Base-by-base conservation (phyloP, 2,329 filamentous ascomycete genomes). In the Trichoderma arundinaceum region DNA sequence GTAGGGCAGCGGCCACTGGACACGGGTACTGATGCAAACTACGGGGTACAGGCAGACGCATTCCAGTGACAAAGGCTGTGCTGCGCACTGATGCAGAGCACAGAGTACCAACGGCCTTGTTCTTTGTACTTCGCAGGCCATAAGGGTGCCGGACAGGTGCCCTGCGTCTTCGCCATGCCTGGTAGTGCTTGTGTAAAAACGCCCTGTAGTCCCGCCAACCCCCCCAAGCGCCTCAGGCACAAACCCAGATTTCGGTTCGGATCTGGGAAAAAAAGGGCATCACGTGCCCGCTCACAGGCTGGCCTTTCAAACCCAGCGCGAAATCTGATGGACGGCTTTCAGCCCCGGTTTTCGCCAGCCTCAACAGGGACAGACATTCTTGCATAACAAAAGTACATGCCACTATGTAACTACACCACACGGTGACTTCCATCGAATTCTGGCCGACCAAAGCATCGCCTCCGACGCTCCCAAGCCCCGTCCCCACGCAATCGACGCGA, bases 361-460 rank as follows among this genome's bases (percentile, higher is more conserved):
- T 71, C 68, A 68, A 69, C 60, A 67, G 57, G 63, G 61, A 62
- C 66, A 15, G 51, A 51, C 65, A 22, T 57, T 67, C 59, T 71
- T 76, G 71, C 73, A 74, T 75, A 69, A 63, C 57, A 69, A 71
- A 75, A 71, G 74, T 76, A 76, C 74, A 74, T 65, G 69, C 51
- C 72, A 71, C 72, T 71, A 73, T 75, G 72, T 70, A 75, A 72
- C 69, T 72, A 67, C 73, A 73, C 74, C 70, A 62, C 56, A 72
- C 65, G 72, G 75, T 75, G 75, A 78, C 76, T 76, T 78, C 70
- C 63, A 70, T 69, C 69, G 52, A 62, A 35, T 58, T 59, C 63
- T 53, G 38, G 63, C 58, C 39, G 44, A 54, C 35, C 48, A 54
- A 59, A 60, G 56, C 63, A 59, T 67, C 63, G 46, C 56, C 43